Percentiles rank a stretch among this genome's conserved stretches.
Evolutionary conservation across 176 grass and related monocot species (phyloP).

Genomic region (Oryza meyeriana): DNA sequence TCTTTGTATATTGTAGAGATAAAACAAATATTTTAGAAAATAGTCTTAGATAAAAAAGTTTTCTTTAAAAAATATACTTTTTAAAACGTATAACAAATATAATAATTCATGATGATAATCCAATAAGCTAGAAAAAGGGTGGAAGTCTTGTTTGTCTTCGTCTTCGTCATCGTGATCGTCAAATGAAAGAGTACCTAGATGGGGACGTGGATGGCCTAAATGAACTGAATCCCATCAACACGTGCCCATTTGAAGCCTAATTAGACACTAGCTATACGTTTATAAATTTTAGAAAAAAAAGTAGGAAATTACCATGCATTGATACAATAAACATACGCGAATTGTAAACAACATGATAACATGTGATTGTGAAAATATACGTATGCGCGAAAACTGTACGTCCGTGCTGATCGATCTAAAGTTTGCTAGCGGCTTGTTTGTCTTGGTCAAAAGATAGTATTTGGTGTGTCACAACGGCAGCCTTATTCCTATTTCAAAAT

Average conservation of each 20-base stretch:
- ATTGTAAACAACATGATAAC: neutral
- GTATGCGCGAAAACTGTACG: too few species aligned
- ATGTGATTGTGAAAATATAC: too few species aligned
- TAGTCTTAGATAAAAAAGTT: too few species aligned
- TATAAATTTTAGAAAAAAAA: neutral
- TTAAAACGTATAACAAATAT: too few species aligned
- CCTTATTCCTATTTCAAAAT: too few species aligned
- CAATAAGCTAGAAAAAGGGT: too few species aligned
- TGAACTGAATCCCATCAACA: neutral
- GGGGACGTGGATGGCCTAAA: slow-evolving; percentile 23
- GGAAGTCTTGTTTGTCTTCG: neutral
- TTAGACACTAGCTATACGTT: neutral
- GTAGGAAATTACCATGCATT: neutral
- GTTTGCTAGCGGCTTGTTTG: neutral
- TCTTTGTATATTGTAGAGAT: too few species aligned
- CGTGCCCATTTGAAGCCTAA: slow-evolving; percentile 15
- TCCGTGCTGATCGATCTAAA: too few species aligned
- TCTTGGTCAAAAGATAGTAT: slow-evolving; percentile 19
- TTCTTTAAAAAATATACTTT: too few species aligned
- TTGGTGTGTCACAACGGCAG: slow-evolving; percentile 10
- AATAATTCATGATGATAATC: too few species aligned
- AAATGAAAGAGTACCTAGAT: neutral
- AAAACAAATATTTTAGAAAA: too few species aligned
- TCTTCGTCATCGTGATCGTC: neutral
- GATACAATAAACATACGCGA: neutral